These are phyloP conservation scores for Scheffersomyces cryptocercus DNA, from an alignment of 1,139 yeast species.

Conservation along the genomic window DNA sequence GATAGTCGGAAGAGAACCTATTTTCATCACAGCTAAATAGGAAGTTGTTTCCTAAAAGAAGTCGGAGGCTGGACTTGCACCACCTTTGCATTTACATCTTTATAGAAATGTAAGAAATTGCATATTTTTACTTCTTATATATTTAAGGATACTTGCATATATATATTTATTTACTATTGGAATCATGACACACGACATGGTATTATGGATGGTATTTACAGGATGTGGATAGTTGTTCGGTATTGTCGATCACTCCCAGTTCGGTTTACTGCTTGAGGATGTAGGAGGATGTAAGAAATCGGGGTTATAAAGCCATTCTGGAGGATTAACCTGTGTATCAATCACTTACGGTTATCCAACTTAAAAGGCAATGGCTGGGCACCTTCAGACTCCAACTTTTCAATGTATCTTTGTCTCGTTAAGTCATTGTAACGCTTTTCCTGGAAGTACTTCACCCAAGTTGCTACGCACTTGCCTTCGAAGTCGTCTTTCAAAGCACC, in stretches of 20 bases:
- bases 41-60: background rate
- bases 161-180: conserved; percentile 4
- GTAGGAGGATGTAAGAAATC: too few relatives aligned
- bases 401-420: conserved; percentile 42
- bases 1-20: conserved; percentile 34
- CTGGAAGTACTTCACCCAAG: conserved; percentile 49
- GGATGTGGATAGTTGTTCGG: too few relatives aligned
- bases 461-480: conserved; percentile 43
- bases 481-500: conserved; percentile 36
- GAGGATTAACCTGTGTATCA: too few relatives aligned
- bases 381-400: conserved; percentile 47
- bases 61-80: conserved; percentile 1
- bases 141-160: conserved; percentile 3
- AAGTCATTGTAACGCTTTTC: conserved; percentile 48
- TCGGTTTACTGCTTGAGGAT: too few relatives aligned
- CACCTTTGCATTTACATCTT: conserved; percentile 5
- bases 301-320: too few relatives aligned
- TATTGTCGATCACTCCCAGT: too few relatives aligned
- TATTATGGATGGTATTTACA: too few relatives aligned
- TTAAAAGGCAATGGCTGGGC: conserved; percentile 51
- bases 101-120: background rate
- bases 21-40: conserved; percentile 30
- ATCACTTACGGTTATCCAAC: conserved; percentile 25
- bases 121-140: background rate
- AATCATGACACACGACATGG: background rate